These are phyloP conservation scores for Plasmodium knowlesi DNA, from an alignment of 169 alveolate species.

Conservation along the genomic window DNA sequence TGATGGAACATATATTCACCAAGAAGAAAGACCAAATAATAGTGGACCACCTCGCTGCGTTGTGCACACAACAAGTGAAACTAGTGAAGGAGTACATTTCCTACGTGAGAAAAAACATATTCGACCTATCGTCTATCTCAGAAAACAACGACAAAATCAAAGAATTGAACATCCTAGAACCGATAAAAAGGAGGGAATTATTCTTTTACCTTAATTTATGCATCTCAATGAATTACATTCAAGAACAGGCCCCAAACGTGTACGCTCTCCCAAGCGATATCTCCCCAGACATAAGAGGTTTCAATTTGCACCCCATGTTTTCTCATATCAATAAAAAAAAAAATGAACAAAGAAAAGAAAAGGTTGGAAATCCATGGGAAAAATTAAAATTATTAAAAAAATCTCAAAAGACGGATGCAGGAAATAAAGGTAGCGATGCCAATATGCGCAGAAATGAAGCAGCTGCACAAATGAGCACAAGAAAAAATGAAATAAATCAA, in stretches of 20 bases:
- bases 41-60: conserved; percentile 30
- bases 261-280: not conserved
- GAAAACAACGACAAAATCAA: conserved; percentile 62
- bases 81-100: conserved; percentile 47
- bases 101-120: conserved; percentile 38
- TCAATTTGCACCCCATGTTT: conserved; percentile 73
- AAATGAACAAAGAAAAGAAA: conserved; percentile 29
- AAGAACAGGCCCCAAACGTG: conserved; percentile 34
- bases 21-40: conserved; percentile 40
- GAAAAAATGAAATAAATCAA: conserved; percentile 20
- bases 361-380: conserved; percentile 53
- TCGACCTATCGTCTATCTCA: conserved; percentile 34
- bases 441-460: not conserved
- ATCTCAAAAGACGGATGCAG: conserved; percentile 12
- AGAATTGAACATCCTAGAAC: conserved; percentile 62
- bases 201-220: conserved; percentile 66
- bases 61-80: conserved; percentile 51
- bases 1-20: conserved; percentile 6
- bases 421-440: not conserved
- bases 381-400: conserved; percentile 52
- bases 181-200: conserved; percentile 65
- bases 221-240: conserved; percentile 43
- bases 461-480: not conserved
- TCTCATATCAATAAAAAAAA: conserved; percentile 60
- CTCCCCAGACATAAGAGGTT: conserved; percentile 64